Conservation (phyloP, 345 rosid genomes). For the Gossypium ekmanianum region DNA sequence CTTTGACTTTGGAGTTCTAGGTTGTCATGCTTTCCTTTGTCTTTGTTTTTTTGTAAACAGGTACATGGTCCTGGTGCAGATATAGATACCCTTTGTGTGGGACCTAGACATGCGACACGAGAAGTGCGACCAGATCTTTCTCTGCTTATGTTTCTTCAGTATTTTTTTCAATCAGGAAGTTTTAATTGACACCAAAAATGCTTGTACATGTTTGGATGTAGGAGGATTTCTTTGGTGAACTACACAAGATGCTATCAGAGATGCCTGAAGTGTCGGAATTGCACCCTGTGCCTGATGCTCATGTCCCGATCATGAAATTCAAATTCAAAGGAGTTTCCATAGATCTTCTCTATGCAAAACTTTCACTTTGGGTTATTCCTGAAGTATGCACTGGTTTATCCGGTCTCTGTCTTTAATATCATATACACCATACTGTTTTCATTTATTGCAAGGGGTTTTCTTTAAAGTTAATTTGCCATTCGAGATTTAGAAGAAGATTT, state of each 20-base stretch:
- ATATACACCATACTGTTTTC: background rate
- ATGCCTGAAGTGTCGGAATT: conserved; percentile 93
- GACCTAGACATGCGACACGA: conserved; percentile 90
- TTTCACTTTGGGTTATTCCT: conserved; percentile 90
- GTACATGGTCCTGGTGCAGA: conserved; percentile 99
- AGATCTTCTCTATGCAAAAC: conserved; percentile 90
- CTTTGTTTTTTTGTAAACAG: conserved; percentile 29
- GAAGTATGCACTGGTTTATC: conserved; percentile 58
- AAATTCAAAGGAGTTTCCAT: conserved; percentile 88
- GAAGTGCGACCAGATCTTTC: conserved; percentile 60
- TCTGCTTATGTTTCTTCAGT: conserved; percentile 16
- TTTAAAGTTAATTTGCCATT: background rate
- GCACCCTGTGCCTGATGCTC: conserved; percentile 98
- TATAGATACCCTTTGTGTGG: conserved; percentile 93
- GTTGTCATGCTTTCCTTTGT: conserved; percentile 6
- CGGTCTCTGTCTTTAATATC: background rate
- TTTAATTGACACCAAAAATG: conserved; percentile 19
- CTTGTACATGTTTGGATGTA: conserved; percentile 31
- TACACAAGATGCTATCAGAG: conserved; percentile 72
- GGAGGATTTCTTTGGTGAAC: conserved; percentile 95
- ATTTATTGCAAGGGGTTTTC: background rate
- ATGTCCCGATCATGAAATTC: conserved; percentile 89
- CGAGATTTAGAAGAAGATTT: conserved; percentile 3
- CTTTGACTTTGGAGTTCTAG: background rate
- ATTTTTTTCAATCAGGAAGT: conserved; percentile 17